phyloP scores from a whole-genome alignment of 495 filamentous ascomycete genomes.

The Durotheca rogersii region DNA sequence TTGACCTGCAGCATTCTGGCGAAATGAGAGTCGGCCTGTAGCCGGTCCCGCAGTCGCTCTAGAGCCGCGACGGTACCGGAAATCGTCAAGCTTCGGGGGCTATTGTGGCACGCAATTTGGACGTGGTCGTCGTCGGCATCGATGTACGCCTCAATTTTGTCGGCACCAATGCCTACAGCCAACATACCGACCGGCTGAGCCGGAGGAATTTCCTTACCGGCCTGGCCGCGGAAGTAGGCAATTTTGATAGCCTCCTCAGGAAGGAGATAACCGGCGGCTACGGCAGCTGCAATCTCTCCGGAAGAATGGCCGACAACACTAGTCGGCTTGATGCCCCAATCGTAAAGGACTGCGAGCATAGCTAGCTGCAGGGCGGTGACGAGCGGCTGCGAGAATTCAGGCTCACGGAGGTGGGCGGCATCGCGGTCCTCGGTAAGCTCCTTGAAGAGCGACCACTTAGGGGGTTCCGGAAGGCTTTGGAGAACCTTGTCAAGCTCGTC shows the following conservation, averaged over 20 bases:
- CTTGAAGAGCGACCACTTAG: slow-evolving; percentile 8
- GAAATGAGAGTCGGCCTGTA: slow-evolving; percentile 48
- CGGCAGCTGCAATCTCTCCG: slow-evolving; percentile 58
- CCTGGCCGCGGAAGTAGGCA: slow-evolving; percentile 52
- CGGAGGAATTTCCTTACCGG: not conserved
- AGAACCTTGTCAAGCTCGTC: slow-evolving; percentile 7
- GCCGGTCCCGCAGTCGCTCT: slow-evolving; percentile 42
- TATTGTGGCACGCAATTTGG: slow-evolving; percentile 51
- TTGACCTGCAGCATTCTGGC: slow-evolving; percentile 54
- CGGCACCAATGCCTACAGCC: slow-evolving; percentile 44
- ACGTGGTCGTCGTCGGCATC: slow-evolving; percentile 25
- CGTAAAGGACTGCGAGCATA: too few species aligned
- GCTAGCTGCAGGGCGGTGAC: slow-evolving; percentile 31
- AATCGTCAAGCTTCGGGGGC: slow-evolving; percentile 57
- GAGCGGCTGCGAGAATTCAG: slow-evolving; percentile 29
- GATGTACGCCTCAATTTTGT: slow-evolving; percentile 39
- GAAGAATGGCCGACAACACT: slow-evolving; percentile 59
- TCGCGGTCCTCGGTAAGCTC: slow-evolving; percentile 28
- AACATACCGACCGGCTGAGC: slow-evolving; percentile 52
- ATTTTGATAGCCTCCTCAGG: slow-evolving; percentile 44
- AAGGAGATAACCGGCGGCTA: slow-evolving; percentile 40
- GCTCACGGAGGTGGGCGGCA: slow-evolving; percentile 25
- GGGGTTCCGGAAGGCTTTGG: not conserved
- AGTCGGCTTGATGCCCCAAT: slow-evolving; percentile 42
- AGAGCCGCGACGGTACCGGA: slow-evolving; percentile 53